phyloP scores from a whole-genome alignment of 2,329 filamentous ascomycete genomes.

The Monosporascus sp. region DNA sequence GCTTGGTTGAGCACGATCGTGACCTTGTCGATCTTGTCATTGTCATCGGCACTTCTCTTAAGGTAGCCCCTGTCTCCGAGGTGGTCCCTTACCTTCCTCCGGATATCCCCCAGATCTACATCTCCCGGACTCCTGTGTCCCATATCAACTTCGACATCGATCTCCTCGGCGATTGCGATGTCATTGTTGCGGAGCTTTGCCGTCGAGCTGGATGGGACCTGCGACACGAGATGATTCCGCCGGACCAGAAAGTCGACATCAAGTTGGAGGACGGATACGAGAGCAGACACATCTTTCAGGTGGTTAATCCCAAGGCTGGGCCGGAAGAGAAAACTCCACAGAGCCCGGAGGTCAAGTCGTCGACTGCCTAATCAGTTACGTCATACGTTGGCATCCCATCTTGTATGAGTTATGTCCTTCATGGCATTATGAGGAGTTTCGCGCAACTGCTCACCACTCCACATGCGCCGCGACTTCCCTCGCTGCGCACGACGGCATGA shows the following conservation, averaged over 20 bases:
- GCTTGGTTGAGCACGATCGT: conserved; percentile 76
- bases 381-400: no score
- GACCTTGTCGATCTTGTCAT: conserved; percentile 82
- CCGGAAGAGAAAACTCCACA: no score
- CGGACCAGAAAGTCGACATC: conserved; percentile 56
- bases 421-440: no score
- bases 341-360: no score
- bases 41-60: conserved; percentile 92
- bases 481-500: no score
- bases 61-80: conserved; percentile 91
- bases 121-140: conserved; percentile 74
- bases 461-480: no score
- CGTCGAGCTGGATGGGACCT: conserved; percentile 75
- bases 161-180: conserved; percentile 89
- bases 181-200: conserved; percentile 82
- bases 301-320: conserved; percentile 6
- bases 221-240: conserved; percentile 76
- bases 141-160: conserved; percentile 97
- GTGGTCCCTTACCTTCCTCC: conserved; percentile 75
- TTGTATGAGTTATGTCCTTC: no score
- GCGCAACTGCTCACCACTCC: no score
- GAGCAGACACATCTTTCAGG: conserved; percentile 39
- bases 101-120: conserved; percentile 85
- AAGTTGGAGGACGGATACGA: conserved; percentile 38
- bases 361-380: no score